Percentiles rank a stretch among this genome's conserved stretches.
Evolutionary conservation across 169 alveolate species (phyloP).

Genomic region (Plasmodium billcollinsi): DNA sequence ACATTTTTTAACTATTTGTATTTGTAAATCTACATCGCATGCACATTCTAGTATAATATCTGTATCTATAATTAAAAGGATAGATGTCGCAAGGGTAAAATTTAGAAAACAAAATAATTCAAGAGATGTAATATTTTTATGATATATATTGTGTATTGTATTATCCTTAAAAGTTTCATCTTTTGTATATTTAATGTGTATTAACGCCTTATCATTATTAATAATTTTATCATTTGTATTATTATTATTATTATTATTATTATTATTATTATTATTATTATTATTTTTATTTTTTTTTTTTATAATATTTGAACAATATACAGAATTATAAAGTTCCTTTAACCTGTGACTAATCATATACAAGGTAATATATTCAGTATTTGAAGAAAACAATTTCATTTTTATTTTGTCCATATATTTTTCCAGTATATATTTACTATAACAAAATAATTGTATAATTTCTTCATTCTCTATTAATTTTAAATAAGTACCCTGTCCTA

Average conservation of each 20-base stretch:
- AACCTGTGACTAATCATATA: slow-evolving; percentile 2
- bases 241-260: background rate
- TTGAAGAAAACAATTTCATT: slow-evolving; percentile 30
- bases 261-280: too few relatives aligned
- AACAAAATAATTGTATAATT: slow-evolving; percentile 7
- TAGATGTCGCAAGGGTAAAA: slow-evolving; percentile 8
- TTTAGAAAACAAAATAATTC: slow-evolving; percentile 24
- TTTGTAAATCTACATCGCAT: slow-evolving; percentile 15
- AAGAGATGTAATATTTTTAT: slow-evolving; percentile 19
- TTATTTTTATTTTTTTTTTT: background rate
- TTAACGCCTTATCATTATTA: background rate
- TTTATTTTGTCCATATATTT: slow-evolving; percentile 45
- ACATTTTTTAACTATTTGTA: slow-evolving; percentile 32
- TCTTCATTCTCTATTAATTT: slow-evolving; percentile 16
- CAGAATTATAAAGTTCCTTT: background rate
- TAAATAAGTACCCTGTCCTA: background rate
- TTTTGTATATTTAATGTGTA: background rate
- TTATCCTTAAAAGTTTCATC: background rate
- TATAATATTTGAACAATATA: background rate
- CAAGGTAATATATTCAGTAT: slow-evolving; percentile 23
- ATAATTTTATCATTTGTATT: background rate
- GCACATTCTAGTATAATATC: slow-evolving; percentile 7
- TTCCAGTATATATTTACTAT: slow-evolving; percentile 38
- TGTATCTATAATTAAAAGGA: slow-evolving; percentile 26
- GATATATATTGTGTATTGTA: background rate